Conservation (phyloP, 1,139 yeast genomes). For the Geotrichum bryndzae region DNA sequence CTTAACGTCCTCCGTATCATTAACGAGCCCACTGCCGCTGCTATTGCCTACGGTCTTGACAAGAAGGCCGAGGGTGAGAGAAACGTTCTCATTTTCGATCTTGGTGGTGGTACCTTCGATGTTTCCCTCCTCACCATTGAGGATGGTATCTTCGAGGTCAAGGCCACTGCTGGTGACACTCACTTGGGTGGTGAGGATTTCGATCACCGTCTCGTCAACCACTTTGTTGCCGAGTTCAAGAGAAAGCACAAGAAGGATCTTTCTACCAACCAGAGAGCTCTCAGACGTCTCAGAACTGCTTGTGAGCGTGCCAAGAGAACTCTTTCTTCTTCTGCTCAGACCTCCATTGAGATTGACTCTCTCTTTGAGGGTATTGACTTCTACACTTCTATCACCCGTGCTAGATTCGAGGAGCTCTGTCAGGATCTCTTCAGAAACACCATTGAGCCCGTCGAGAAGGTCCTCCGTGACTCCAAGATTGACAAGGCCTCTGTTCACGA, state of each 20-base stretch:
- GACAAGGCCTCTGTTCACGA: constrained; percentile 86
- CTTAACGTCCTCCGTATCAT: constrained; percentile 91
- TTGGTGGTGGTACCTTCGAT: constrained; percentile 40
- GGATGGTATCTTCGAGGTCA: constrained; percentile 98
- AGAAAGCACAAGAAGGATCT: constrained; percentile 94
- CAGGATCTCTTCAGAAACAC: constrained; percentile 94
- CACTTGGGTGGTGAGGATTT: constrained; percentile 99
- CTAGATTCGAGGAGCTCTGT: constrained; percentile 89
- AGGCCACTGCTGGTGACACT: constrained; percentile 99
- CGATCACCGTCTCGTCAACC: constrained; percentile 92
- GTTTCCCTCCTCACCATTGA: constrained; percentile 93
- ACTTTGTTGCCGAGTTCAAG: constrained; percentile 92
- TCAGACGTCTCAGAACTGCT: constrained; percentile 97
- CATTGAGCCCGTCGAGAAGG: constrained; percentile 97
- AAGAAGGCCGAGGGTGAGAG: constrained; percentile 84
- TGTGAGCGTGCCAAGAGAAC: constrained; percentile 99
- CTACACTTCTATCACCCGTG: constrained; percentile 94
- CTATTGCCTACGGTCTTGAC: constrained; percentile 96
- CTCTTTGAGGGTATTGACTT: constrained; percentile 94
- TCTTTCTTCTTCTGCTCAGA: constrained; percentile 91
- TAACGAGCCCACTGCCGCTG: constrained; percentile 98
- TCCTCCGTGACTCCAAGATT: constrained; percentile 87
- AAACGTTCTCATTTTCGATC: constrained; percentile 84
- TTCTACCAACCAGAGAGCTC: constrained; percentile 88
- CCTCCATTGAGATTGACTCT: constrained; percentile 95